Base-by-base conservation (phyloP, 108 stramenopile genomes). In the Nitzschia inconspicua region DNA sequence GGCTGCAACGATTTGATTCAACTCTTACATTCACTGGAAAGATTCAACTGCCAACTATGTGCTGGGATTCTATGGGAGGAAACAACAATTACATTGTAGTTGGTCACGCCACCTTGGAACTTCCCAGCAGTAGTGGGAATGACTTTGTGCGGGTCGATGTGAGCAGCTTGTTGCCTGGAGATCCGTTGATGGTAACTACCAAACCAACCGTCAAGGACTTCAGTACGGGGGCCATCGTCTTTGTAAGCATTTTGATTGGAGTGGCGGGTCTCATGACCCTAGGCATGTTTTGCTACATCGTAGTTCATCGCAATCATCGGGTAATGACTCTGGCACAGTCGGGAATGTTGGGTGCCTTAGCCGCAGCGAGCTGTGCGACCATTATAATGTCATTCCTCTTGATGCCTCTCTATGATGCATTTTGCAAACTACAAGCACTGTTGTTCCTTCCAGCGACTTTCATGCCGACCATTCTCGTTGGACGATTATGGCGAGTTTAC, bases 261-360 rank as follows among this genome's bases (percentile, higher is more conserved):
- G 14, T 67, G 23, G 23, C 16, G 13, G 34, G 44, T 23, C 4
- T 27, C 47, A 48, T 67, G 4, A 28, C 44, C 14, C 7, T 67
- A 8, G 0, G 11, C 13, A 40, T 56, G 22, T 44, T 72, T 11
- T 18, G 5, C 23, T 36, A 19, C 39, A 36, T 72, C 30, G 22
- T 57, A 8, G 8, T 24, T 6, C 35, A 65, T 27, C 47, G 63
- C 16, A n/a, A 56, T 25, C 71, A 72, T 39, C 25, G 41, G 8
- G 57, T 64, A 3, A 52, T 72, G 42, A 57, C 29, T 51, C 16
- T 72, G 57, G 63, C 71, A 19, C 71, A 72, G 34, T 55, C 35
- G 5, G 31, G 34, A 10, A 57, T 65, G 37, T 52, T 72, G 34
- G 63, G 51, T 3, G 8, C 11, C 20, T 23, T 72, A 29, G 20